A percentile compares a stretch with the other conserved stretches of the same genome.
phyloP scores from a whole-genome alignment of 2,329 filamentous ascomycete species.

The Claviceps quebecensis region DNA sequence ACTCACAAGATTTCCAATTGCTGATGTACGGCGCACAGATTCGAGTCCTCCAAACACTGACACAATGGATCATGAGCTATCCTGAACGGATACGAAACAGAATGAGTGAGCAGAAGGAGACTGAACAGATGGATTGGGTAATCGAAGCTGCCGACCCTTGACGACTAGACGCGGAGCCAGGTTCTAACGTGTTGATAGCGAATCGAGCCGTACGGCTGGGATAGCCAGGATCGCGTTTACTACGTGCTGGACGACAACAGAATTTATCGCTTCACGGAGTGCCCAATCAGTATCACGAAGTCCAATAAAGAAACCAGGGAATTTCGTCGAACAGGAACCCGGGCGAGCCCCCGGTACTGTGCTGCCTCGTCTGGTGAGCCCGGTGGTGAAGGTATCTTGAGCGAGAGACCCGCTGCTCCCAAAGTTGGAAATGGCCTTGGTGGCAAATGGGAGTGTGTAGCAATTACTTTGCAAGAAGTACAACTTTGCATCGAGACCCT shows the following conservation, averaged over 20 bases:
- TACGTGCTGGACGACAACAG: constrained; percentile 89
- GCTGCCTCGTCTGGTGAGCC: constrained; percentile 23
- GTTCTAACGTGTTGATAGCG: constrained; percentile 29
- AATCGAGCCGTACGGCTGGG: constrained; percentile 79
- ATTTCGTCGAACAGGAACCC: constrained; percentile 31
- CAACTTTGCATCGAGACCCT: constrained; percentile 56
- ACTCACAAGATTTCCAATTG: background rate
- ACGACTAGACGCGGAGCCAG: background rate
- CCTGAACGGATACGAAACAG: constrained; percentile 75
- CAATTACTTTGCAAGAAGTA: constrained; percentile 68
- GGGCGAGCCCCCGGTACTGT: constrained; percentile 61
- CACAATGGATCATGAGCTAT: constrained; percentile 77
- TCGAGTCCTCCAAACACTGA: constrained; percentile 72
- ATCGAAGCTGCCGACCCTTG: constrained; percentile 15
- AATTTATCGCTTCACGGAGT: constrained; percentile 76
- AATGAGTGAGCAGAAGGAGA: constrained; percentile 70
- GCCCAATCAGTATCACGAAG: constrained; percentile 46
- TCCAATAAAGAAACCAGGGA: constrained; percentile 52
- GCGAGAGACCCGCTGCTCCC: constrained; percentile 12
- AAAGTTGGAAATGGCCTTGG: constrained; percentile 46
- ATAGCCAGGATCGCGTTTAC: constrained; percentile 72
- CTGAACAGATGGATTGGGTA: constrained; percentile 75
- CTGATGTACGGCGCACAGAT: constrained; percentile 30
- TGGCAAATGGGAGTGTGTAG: constrained; percentile 83
- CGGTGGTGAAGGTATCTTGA: constrained; percentile 16